A percentile compares a stretch with the other conserved stretches of the same genome.
Evolutionary conservation across 768 basidiomycete species (phyloP).

Genomic region (Trametes maxima): DNA sequence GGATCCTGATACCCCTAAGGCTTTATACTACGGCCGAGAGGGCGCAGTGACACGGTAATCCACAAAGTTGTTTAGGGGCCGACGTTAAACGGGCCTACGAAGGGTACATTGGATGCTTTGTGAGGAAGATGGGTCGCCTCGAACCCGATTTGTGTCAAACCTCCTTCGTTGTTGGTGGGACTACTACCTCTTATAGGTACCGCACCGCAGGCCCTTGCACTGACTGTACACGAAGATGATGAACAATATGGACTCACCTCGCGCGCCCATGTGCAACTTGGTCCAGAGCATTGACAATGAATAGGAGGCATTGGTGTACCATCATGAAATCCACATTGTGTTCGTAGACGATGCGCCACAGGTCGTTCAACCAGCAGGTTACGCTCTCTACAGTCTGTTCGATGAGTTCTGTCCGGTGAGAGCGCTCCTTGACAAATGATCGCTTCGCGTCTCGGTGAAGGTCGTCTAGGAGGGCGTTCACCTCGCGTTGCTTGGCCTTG

Average conservation of each 20-base stretch:
- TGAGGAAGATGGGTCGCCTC: no score
- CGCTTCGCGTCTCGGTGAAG: constrained; percentile 56
- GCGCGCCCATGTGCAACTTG: constrained; percentile 45
- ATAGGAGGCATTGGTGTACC: constrained; percentile 61
- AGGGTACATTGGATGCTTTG: no score
- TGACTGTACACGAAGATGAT: not conserved
- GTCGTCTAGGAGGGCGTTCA: constrained; percentile 53
- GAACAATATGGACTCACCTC: constrained; percentile 32
- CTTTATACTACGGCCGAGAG: no score
- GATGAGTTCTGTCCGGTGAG: constrained; percentile 56
- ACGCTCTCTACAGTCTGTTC: constrained; percentile 58
- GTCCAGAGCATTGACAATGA: constrained; percentile 47
- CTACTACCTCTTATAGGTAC: no score
- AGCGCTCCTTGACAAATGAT: constrained; percentile 53
- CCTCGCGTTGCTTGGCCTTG: constrained; percentile 55
- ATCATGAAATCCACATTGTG: constrained; percentile 50
- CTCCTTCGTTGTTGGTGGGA: no score
- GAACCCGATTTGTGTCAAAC: no score
- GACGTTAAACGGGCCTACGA: no score
- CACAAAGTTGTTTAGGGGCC: no score
- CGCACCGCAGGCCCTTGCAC: no score
- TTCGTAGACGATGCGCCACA: constrained; percentile 66
- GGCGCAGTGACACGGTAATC: no score
- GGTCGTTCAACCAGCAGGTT: constrained; percentile 59
- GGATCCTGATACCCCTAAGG: no score